Evolutionary conservation across 225 moss, liverwort and hornwort genomes (phyloP).

Genomic region (Neckera pumila): DNA sequence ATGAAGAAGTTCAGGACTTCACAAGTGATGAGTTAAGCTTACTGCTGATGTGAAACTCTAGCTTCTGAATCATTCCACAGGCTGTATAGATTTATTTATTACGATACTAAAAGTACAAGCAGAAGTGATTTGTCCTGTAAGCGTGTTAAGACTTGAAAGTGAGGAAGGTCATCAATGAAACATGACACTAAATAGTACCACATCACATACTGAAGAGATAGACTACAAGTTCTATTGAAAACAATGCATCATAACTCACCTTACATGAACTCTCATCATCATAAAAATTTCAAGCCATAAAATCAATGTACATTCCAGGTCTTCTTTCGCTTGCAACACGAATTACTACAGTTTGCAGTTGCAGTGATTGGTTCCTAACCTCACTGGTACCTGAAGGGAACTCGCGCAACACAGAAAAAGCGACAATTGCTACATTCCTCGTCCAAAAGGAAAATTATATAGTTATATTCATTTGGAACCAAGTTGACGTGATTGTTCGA

Average conservation of each 20-base stretch:
- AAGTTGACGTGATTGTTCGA: background rate
- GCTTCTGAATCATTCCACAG: background rate
- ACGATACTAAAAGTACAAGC: background rate
- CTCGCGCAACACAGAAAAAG: background rate
- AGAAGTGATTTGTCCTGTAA: background rate
- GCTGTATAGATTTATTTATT: too few relatives aligned
- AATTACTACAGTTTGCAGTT: background rate
- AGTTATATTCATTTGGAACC: background rate
- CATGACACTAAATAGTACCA: background rate
- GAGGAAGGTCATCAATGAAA: background rate
- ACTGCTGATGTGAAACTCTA: background rate
- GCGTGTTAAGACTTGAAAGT: background rate
- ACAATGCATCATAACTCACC: background rate
- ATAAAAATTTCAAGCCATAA: background rate
- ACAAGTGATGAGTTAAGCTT: too few relatives aligned
- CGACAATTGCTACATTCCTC: background rate
- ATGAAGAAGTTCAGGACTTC: background rate
- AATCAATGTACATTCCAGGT: background rate
- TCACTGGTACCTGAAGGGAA: background rate
- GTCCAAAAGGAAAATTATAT: background rate
- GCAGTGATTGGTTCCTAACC: background rate
- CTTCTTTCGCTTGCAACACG: background rate
- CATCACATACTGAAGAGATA: background rate
- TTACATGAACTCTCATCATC: background rate
- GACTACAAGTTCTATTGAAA: background rate